Conservation (phyloP, 2,329 filamentous ascomycete genomes). For the Pseudocercospora cruenta region DNA sequence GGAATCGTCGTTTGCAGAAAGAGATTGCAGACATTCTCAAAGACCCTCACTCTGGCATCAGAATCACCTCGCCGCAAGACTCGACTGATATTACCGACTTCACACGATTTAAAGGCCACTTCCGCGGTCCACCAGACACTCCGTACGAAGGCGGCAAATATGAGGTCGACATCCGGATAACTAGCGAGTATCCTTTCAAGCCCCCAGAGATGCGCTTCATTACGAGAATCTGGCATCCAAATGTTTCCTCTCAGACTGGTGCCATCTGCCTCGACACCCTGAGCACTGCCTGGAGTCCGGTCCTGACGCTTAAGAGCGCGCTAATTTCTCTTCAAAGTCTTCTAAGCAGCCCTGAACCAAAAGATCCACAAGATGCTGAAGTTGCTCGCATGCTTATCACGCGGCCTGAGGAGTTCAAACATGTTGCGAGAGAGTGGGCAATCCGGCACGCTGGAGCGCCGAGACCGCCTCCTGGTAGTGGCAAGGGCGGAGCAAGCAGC, state of each 20-base stretch:
- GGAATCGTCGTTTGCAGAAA: conserved; percentile 68
- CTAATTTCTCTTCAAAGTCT: conserved; percentile 91
- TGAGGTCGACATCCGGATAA: conserved; percentile 82
- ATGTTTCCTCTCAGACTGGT: conserved; percentile 78
- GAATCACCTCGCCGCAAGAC: conserved; percentile 50
- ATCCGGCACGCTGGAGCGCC: conserved; percentile 80
- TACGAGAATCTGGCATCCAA: conserved; percentile 96
- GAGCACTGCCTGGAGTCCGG: conserved; percentile 87
- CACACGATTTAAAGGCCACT: conserved; percentile 79
- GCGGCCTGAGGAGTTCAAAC: conserved; percentile 76
- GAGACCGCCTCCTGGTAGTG: conserved; percentile 56
- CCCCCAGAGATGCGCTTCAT: conserved; percentile 88
- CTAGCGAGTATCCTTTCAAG: conserved; percentile 88
- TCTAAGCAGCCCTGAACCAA: conserved; percentile 89
- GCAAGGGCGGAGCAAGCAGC: conserved; percentile 33
- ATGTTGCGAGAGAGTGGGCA: conserved; percentile 88
- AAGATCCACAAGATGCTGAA: conserved; percentile 94
- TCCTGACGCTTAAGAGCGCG: conserved; percentile 93
- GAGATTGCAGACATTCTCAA: conserved; percentile 74
- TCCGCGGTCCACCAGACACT: conserved; percentile 86
- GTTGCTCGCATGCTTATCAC: conserved; percentile 88
- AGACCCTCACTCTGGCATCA: conserved; percentile 78
- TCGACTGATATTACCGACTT: conserved; percentile 68
- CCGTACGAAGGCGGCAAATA: conserved; percentile 89
- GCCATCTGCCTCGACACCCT: conserved; percentile 97